These are phyloP conservation scores for Ceratobasidium sp. DNA, from an alignment of 1,284 basidiomycete species.

Conservation along the genomic window DNA sequence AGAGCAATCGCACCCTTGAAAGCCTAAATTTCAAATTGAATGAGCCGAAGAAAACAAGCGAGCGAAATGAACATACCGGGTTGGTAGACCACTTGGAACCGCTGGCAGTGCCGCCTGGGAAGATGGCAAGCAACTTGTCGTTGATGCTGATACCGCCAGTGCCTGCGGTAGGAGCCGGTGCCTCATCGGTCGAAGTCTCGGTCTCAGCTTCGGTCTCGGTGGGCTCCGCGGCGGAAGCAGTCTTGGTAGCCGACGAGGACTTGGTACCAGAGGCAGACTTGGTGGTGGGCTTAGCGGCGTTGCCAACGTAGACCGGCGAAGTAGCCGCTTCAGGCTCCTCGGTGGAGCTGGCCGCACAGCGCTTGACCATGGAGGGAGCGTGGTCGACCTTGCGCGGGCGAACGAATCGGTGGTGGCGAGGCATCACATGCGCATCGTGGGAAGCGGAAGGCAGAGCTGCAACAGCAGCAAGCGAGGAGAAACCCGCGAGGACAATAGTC, in stretches of 20 bases:
- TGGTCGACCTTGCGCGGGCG: slow-evolving; percentile 9
- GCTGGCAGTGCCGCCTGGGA: slow-evolving; percentile 1
- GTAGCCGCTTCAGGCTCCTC: background rate
- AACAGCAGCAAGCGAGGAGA: slow-evolving; percentile 33
- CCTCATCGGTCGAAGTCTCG: background rate
- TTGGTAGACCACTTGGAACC: slow-evolving; percentile 30
- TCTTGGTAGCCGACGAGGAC: background rate
- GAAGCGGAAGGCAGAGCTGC: slow-evolving; percentile 16
- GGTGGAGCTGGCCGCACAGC: slow-evolving; percentile 10
- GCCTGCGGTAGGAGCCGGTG: slow-evolving; percentile 2
- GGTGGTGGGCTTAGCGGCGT: slow-evolving; percentile 7
- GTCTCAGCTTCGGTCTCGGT: background rate
- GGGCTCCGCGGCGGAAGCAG: background rate
- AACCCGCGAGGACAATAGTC: slow-evolving; percentile 24
- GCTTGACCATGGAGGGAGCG: slow-evolving; percentile 5
- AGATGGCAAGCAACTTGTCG: slow-evolving; percentile 21
- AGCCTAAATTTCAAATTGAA: slow-evolving; percentile 3
- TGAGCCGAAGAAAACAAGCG: background rate
- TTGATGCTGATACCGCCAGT: slow-evolving; percentile 31
- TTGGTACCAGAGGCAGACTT: background rate
- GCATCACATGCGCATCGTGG: slow-evolving; percentile 3
- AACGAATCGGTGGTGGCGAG: slow-evolving; percentile 24
- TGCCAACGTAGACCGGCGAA: background rate
- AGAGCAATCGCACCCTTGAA: slow-evolving; percentile 12
- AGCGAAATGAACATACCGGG: slow-evolving; percentile 6